phyloP scores from a whole-genome alignment of 306 rosid genomes.

The Acacia crassicarpa region DNA sequence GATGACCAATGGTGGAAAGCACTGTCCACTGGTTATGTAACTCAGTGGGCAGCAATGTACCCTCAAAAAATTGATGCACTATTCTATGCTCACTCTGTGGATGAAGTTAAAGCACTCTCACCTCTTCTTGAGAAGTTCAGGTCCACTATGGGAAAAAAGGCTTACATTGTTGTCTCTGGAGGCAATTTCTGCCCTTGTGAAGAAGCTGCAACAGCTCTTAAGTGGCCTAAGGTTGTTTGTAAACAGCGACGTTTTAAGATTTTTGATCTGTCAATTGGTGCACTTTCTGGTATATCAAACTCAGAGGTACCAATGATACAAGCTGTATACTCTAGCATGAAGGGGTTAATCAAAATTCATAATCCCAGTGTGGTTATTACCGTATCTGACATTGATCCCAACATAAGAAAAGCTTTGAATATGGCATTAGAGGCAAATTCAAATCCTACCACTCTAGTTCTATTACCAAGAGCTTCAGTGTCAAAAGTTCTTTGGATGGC shows the following conservation, averaged over 20 bases:
- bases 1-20: slow-evolving; percentile 99
- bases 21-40: slow-evolving; percentile 76
- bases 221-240: slow-evolving; percentile 82
- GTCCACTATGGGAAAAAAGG: slow-evolving; percentile 78
- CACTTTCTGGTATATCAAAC: slow-evolving; percentile 66
- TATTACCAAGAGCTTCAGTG: slow-evolving; percentile 69
- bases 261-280: slow-evolving; percentile 66
- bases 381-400: slow-evolving; percentile 61
- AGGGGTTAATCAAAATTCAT: slow-evolving; percentile 86
- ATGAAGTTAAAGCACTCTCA: slow-evolving; percentile 68
- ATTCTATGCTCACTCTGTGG: slow-evolving; percentile 81
- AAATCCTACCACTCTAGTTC: slow-evolving; percentile 64
- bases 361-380: slow-evolving; percentile 84
- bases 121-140: slow-evolving; percentile 89
- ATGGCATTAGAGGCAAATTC: slow-evolving; percentile 69
- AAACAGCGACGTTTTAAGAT: slow-evolving; percentile 81
- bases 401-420: slow-evolving; percentile 77
- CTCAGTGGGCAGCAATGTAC: slow-evolving; percentile 96
- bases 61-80: slow-evolving; percentile 93
- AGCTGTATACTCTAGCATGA: slow-evolving; percentile 81
- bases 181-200: slow-evolving; percentile 76
- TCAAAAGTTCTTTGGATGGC: slow-evolving; percentile 93
- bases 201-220: slow-evolving; percentile 68
- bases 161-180: slow-evolving; percentile 84
- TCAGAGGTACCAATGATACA: slow-evolving; percentile 84